A percentile compares a stretch with the other conserved stretches of the same genome.
phyloP scores from a whole-genome alignment of 2,329 filamentous ascomycete genomes.

The Daldinia sp. region DNA sequence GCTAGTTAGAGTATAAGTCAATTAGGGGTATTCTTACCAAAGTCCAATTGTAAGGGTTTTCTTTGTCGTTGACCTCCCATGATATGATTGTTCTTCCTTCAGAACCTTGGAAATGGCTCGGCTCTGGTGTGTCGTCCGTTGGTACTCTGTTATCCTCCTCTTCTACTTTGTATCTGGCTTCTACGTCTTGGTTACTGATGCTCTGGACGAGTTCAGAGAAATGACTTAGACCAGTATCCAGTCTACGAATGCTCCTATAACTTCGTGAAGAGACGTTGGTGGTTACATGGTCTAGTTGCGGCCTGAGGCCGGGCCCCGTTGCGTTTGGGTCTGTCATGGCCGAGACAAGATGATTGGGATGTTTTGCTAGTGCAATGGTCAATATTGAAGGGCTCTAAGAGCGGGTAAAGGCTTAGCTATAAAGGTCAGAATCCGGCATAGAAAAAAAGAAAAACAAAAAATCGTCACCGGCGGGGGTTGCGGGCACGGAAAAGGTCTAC shows the following conservation, averaged over 20 bases:
- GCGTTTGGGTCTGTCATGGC: constrained; percentile 22
- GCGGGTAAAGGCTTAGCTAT: neutral
- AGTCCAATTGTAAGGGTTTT: constrained; percentile 68
- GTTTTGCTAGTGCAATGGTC: neutral
- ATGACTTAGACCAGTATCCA: constrained; percentile 34
- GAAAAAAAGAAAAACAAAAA: constrained; percentile 15
- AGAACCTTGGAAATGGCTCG: constrained; percentile 37
- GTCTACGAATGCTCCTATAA: constrained; percentile 10
- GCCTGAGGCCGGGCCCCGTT: constrained; percentile 9
- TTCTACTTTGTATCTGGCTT: constrained; percentile 57
- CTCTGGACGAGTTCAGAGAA: constrained; percentile 45
- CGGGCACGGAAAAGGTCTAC: constrained; percentile 25
- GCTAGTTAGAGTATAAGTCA: neutral
- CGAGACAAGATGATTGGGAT: neutral
- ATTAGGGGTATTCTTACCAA: constrained; percentile 47
- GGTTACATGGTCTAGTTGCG: constrained; percentile 24
- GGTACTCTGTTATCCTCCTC: constrained; percentile 53
- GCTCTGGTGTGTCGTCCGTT: constrained; percentile 24
- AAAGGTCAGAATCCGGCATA: neutral
- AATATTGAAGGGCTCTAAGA: neutral
- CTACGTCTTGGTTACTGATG: constrained; percentile 58
- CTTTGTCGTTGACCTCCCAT: constrained; percentile 62
- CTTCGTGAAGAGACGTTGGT: constrained; percentile 30
- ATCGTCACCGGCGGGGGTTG: constrained; percentile 17
- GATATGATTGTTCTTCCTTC: constrained; percentile 54